A percentile compares a stretch with the other conserved stretches of the same genome.
Evolutionary conservation across 441 rosid genomes (phyloP).

Genomic region (Erodium moschatum): DNA sequence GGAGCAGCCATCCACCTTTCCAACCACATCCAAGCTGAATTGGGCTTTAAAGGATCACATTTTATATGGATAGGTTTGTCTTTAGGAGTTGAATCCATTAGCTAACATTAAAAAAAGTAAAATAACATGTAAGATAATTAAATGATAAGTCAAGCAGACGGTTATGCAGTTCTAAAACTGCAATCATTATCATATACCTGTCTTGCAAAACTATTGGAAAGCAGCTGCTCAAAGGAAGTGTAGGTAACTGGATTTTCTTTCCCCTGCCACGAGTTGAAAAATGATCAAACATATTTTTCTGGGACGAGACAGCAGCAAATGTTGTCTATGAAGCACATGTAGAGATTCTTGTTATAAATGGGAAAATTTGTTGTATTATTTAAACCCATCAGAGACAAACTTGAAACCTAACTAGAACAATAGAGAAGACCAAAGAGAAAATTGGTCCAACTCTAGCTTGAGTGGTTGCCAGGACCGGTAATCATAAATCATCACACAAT

Average conservation of each 20-base stretch:
- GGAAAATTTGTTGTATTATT: too few relatives aligned
- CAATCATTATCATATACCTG: slow-evolving; percentile 42
- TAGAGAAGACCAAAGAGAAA: too few relatives aligned
- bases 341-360: neutral
- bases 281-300: neutral
- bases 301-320: neutral
- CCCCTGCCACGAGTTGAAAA: slow-evolving; percentile 30
- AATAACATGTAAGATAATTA: slow-evolving; percentile 14
- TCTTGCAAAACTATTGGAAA: slow-evolving; percentile 70
- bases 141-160: neutral
- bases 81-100: slow-evolving; percentile 69
- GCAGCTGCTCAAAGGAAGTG: slow-evolving; percentile 56
- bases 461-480: neutral
- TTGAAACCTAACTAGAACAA: too few relatives aligned
- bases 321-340: neutral
- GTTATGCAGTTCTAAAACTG: neutral
- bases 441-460: neutral
- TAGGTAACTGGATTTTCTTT: slow-evolving; percentile 30
- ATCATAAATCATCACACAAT: neutral
- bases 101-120: slow-evolving; percentile 33
- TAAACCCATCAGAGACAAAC: too few relatives aligned
- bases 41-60: slow-evolving; percentile 68
- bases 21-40: slow-evolving; percentile 87
- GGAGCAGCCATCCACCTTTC: slow-evolving; percentile 82
- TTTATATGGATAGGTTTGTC: slow-evolving; percentile 57